phyloP scores from a whole-genome alignment of 2,329 filamentous ascomycete species.

The Aphanoascus verrucosus region DNA sequence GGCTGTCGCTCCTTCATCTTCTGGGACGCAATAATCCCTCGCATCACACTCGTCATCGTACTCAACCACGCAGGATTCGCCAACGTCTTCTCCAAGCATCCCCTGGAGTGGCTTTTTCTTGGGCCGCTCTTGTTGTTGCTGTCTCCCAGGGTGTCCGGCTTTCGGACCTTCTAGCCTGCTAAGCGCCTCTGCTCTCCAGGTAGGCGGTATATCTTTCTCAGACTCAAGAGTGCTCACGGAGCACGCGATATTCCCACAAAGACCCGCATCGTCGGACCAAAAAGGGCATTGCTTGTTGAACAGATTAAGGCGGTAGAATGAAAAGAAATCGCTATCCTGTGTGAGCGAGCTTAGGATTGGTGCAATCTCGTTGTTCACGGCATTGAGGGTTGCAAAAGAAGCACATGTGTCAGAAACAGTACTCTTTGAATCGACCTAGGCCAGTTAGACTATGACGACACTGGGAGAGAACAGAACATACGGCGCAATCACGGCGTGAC shows the following conservation, averaged over 20 bases:
- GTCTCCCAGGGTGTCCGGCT: constrained; percentile 74
- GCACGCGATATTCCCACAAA: constrained; percentile 95
- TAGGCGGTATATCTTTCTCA: constrained; percentile 81
- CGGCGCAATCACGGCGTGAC: constrained; percentile 36
- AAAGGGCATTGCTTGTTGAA: constrained; percentile 94
- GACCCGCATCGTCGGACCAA: constrained; percentile 83
- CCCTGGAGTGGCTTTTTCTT: constrained; percentile 68
- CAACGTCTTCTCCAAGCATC: constrained; percentile 70
- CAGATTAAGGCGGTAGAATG: constrained; percentile 89
- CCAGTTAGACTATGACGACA: neutral
- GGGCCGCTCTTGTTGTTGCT: constrained; percentile 56
- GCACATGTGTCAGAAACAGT: constrained; percentile 92
- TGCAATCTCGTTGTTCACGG: constrained; percentile 64
- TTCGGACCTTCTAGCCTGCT: constrained; percentile 85
- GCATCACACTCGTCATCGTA: constrained; percentile 97
- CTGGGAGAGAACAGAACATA: neutral
- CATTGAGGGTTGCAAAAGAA: constrained; percentile 82
- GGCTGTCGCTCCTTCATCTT: constrained; percentile 74
- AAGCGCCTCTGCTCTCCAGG: constrained; percentile 86
- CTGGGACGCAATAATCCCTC: constrained; percentile 89
- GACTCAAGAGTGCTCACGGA: constrained; percentile 91
- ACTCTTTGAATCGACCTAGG: constrained; percentile 72
- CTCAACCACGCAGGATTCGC: constrained; percentile 93
- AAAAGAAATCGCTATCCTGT: constrained; percentile 89
- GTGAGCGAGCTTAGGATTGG: constrained; percentile 72